Percentiles rank a stretch among this genome's conserved stretches.
Evolutionary conservation across 1,284 basidiomycete species (phyloP).

Genomic region (Hymenochaete sp.): DNA sequence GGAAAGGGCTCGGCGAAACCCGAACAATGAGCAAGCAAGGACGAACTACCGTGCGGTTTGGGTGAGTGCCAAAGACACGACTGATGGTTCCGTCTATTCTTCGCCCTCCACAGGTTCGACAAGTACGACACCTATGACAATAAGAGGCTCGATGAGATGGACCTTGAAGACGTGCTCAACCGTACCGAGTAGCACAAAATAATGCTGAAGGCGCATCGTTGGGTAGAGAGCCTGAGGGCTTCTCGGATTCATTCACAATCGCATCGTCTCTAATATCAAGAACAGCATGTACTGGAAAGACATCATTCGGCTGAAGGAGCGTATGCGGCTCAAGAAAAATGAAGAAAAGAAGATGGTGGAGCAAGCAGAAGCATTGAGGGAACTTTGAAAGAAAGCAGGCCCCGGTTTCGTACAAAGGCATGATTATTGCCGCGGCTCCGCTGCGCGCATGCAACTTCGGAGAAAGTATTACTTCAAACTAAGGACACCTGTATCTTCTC

Average conservation of each 20-base stretch:
- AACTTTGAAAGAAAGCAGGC: slow-evolving; percentile 84
- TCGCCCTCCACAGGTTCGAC: slow-evolving; percentile 75
- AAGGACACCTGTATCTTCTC: slow-evolving; percentile 54
- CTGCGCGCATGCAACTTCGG: slow-evolving; percentile 51
- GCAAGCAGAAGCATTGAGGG: slow-evolving; percentile 49
- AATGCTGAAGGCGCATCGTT: slow-evolving; percentile 70
- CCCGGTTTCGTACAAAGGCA: slow-evolving; percentile 83
- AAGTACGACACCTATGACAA: slow-evolving; percentile 89
- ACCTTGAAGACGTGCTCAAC: slow-evolving; percentile 95
- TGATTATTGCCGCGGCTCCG: slow-evolving; percentile 73
- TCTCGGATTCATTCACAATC: slow-evolving; percentile 92
- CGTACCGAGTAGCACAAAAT: slow-evolving; percentile 98
- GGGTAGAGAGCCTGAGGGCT: slow-evolving; percentile 94
- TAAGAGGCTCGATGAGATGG: slow-evolving; percentile 98
- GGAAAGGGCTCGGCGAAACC: slow-evolving; percentile 72
- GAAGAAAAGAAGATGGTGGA: slow-evolving; percentile 69
- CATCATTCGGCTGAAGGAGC: slow-evolving; percentile 92
- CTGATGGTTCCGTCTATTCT: no score
- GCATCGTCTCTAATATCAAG: slow-evolving; percentile 96
- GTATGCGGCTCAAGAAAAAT: slow-evolving; percentile 78
- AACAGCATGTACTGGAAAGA: slow-evolving; percentile 99
- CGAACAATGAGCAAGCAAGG: slow-evolving; percentile 91
- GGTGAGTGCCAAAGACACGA: no score
- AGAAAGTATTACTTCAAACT: no score
- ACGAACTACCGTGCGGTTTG: slow-evolving; percentile 65